A percentile compares a stretch with the other conserved stretches of the same genome.
Evolutionary conservation across 805 yeast genomes (phyloP).

Genomic region (Candida bentonensis): DNA sequence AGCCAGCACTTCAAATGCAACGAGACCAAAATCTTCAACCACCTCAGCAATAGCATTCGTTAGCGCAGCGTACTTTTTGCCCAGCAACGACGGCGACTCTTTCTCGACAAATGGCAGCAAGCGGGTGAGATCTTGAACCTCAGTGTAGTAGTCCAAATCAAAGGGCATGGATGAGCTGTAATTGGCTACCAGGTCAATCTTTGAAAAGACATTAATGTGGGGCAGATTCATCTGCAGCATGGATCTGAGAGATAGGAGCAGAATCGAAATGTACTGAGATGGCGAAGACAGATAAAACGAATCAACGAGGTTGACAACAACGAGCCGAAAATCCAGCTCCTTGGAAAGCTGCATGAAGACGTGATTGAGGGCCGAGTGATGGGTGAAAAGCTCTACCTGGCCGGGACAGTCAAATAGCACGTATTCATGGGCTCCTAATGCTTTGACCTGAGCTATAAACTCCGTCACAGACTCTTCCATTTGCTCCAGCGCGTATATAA

Average conservation of each 20-base stretch:
- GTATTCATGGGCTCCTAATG: constrained; percentile 46
- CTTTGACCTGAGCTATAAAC: constrained; percentile 41
- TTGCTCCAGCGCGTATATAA: constrained; percentile 73
- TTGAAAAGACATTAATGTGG: constrained; percentile 82
- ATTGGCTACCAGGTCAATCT: constrained; percentile 64
- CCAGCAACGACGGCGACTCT: constrained; percentile 56
- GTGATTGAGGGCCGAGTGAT: constrained; percentile 56
- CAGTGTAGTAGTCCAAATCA: constrained; percentile 73
- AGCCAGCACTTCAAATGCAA: constrained; percentile 76
- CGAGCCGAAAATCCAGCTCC: constrained; percentile 46
- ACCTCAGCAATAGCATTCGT: constrained; percentile 71
- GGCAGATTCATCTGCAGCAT: constrained; percentile 92
- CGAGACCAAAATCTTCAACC: constrained; percentile 75
- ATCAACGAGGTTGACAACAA: constrained; percentile 75
- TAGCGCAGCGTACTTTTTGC: constrained; percentile 46
- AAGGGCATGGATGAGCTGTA: constrained; percentile 65
- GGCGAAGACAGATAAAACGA: constrained; percentile 72
- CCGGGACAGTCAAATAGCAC: constrained; percentile 82
- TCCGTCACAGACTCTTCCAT: constrained; percentile 42
- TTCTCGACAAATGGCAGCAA: constrained; percentile 54
- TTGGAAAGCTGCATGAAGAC: constrained; percentile 56
- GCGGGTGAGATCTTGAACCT: constrained; percentile 70
- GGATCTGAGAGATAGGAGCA: constrained; percentile 68
- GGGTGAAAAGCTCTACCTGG: constrained; percentile 90
- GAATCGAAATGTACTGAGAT: constrained; percentile 72